These are phyloP conservation scores for Leccinum ochraceum DNA, from an alignment of 768 basidiomycete genomes.

Conservation along the genomic window DNA sequence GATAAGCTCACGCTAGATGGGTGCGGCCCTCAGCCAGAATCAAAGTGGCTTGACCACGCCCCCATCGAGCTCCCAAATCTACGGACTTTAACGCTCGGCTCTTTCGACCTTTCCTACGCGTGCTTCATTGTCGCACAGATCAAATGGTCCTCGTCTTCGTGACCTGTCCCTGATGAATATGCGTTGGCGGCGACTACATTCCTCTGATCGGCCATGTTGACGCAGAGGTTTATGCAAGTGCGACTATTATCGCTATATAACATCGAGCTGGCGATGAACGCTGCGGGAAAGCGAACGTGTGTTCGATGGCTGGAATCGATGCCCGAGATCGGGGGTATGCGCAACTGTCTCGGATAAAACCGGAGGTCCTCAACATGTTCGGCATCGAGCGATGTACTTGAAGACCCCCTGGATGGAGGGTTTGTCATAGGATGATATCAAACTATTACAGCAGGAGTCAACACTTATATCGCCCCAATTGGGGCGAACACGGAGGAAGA, in stretches of 20 bases:
- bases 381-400: conserved; percentile 51
- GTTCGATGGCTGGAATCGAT: conserved; percentile 58
- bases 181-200: conserved; percentile 48
- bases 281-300: conserved; percentile 32
- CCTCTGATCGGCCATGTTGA: conserved; percentile 47
- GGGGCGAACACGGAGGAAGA: conserved; percentile 52
- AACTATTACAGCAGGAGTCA: conserved; percentile 33
- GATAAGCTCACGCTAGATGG: conserved; percentile 60
- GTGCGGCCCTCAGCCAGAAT: conserved; percentile 50
- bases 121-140: conserved; percentile 49
- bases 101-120: conserved; percentile 51
- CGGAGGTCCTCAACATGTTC: conserved; percentile 42
- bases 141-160: conserved; percentile 53
- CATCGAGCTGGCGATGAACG: conserved; percentile 37
- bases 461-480: conserved; percentile 27
- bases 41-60: conserved; percentile 29
- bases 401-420: conserved; percentile 32
- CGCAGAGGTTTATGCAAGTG: conserved; percentile 51
- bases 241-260: conserved; percentile 55
- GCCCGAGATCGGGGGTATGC: conserved; percentile 51
- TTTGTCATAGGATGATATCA: conserved; percentile 25
- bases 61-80: conserved; percentile 53
- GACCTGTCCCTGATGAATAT: conserved; percentile 61
- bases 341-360: conserved; percentile 46
- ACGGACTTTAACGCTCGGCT: conserved; percentile 55